Percentiles rank a stretch among this genome's conserved stretches.
These are phyloP conservation scores for Fusarium dlaminii DNA, from an alignment of 2,329 filamentous ascomycete genomes.

Conservation along the genomic window DNA sequence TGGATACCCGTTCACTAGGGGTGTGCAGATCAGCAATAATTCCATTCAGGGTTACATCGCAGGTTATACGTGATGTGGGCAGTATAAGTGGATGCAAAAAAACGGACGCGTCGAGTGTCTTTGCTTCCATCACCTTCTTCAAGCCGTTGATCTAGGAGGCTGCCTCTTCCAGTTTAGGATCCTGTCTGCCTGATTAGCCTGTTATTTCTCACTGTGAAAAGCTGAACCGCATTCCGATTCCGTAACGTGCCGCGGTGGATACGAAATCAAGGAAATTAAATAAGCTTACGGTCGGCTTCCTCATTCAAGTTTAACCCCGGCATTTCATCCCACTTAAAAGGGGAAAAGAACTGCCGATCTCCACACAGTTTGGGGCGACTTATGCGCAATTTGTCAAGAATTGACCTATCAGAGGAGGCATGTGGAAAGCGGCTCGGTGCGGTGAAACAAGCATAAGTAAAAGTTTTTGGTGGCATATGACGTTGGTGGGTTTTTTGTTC, in stretches of 20 bases:
- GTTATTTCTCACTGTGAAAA: background rate
- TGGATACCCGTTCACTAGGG: background rate
- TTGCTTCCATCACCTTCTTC: background rate
- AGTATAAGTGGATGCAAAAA: background rate
- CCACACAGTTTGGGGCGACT: background rate
- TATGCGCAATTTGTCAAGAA: background rate
- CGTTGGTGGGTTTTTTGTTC: background rate
- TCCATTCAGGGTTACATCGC: background rate
- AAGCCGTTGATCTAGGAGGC: background rate
- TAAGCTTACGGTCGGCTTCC: background rate
- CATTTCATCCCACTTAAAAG: background rate
- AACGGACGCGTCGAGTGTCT: background rate
- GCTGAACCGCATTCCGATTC: background rate
- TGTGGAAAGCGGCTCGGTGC: background rate
- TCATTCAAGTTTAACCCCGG: background rate
- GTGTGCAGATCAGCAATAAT: background rate
- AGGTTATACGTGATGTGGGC: background rate
- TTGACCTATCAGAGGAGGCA: background rate
- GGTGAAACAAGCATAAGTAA: background rate
- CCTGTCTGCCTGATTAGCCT: background rate
- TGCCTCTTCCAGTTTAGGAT: background rate
- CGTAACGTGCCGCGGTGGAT: background rate
- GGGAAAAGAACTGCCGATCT: background rate
- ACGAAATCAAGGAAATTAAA: background rate
- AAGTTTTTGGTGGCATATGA: background rate